Evolutionary conservation across 2,329 filamentous ascomycete species (phyloP).

Genomic region (Alternaria ethzedia): DNA sequence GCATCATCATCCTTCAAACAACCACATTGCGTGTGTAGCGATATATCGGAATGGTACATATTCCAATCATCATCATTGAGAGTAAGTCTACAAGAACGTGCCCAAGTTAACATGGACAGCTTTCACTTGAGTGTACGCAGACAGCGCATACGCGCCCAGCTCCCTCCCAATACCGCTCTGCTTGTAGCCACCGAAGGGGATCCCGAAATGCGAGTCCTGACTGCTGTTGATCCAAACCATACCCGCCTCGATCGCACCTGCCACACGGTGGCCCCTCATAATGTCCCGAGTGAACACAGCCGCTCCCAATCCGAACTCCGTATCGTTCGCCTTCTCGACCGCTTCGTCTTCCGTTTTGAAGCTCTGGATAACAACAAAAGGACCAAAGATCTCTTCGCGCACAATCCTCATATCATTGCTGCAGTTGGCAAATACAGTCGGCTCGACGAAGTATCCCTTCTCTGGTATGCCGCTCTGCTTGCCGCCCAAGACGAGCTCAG

Average conservation of each 20-base stretch:
- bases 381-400: background rate
- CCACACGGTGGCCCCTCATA: conserved; percentile 3
- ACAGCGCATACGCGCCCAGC: conserved; percentile 32
- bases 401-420: conserved; percentile 52
- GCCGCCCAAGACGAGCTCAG: conserved; percentile 27
- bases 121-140: conserved; percentile 37
- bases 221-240: conserved; percentile 41
- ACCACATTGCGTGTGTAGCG: background rate
- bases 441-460: background rate
- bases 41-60: background rate
- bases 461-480: background rate
- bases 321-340: conserved; percentile 53
- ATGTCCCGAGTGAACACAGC: conserved; percentile 54
- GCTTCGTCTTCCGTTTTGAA: conserved; percentile 62
- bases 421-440: background rate
- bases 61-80: background rate
- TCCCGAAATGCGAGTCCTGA: conserved; percentile 9
- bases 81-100: background rate
- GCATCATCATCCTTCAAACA: background rate
- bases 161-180: conserved; percentile 38
- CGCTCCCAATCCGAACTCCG: conserved; percentile 56
- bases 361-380: background rate
- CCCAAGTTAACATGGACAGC: background rate
- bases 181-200: conserved; percentile 43
- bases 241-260: conserved; percentile 52